Evolutionary conservation across 1,284 basidiomycete species (phyloP).

Genomic region (Moesziomyces globuligerus): DNA sequence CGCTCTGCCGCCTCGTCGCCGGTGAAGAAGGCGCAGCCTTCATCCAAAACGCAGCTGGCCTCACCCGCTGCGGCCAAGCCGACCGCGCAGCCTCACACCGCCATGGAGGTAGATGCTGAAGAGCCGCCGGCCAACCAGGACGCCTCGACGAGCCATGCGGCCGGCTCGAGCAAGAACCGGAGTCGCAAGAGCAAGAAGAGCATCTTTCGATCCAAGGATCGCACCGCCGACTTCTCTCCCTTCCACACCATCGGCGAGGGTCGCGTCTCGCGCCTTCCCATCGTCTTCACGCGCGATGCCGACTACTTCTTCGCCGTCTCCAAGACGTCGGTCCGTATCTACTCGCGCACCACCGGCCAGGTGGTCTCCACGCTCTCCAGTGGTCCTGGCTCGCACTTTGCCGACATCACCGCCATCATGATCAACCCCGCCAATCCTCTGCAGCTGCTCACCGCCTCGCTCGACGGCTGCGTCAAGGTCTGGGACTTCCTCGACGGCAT

Average conservation of each 20-base stretch:
- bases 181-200: slow-evolving; percentile 30
- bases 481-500: slow-evolving; percentile 94
- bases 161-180: slow-evolving; percentile 9
- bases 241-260: slow-evolving; percentile 46
- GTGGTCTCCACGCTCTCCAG: slow-evolving; percentile 62
- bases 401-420: slow-evolving; percentile 74
- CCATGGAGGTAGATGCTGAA: slow-evolving; percentile 5
- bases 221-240: slow-evolving; percentile 25
- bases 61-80: slow-evolving; percentile 6
- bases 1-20: slow-evolving; percentile 29
- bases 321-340: slow-evolving; percentile 56
- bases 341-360: slow-evolving; percentile 58
- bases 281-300: slow-evolving; percentile 49
- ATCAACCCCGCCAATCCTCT: slow-evolving; percentile 87
- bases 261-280: slow-evolving; percentile 35
- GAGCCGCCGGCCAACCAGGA: slow-evolving; percentile 1
- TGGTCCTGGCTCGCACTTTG: slow-evolving; percentile 47
- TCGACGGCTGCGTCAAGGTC: slow-evolving; percentile 83
- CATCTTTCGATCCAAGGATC: slow-evolving; percentile 15
- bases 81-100: slow-evolving; percentile 1
- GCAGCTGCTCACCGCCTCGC: slow-evolving; percentile 85
- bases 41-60: too few relatives aligned
- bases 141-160: slow-evolving; percentile 20
- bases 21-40: slow-evolving; percentile 16
- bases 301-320: slow-evolving; percentile 62